Conservation (phyloP, 306 rosid species). For the Clitoria ternatea region DNA sequence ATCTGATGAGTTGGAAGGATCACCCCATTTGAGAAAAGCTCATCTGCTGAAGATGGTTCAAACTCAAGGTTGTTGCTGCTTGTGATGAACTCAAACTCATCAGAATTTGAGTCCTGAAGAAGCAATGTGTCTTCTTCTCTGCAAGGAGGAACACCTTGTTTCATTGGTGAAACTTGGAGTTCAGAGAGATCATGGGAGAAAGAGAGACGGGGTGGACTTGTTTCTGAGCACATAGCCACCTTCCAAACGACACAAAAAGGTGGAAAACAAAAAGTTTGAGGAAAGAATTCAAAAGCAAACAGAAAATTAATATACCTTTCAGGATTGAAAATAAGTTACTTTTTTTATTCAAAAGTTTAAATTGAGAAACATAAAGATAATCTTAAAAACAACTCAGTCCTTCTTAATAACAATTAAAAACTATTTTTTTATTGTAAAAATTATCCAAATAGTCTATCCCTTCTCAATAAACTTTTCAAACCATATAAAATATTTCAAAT, state of each 20-base stretch:
- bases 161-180: slow-evolving; percentile 21
- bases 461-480: too few relatives aligned
- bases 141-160: slow-evolving; percentile 23
- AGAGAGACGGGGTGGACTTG: slow-evolving; percentile 67
- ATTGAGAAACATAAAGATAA: slow-evolving; percentile 11
- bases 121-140: slow-evolving; percentile 44
- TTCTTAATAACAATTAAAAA: too few relatives aligned
- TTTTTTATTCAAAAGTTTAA: slow-evolving; percentile 37
- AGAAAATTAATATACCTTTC: background rate
- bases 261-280: background rate
- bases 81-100: slow-evolving; percentile 74
- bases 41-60: slow-evolving; percentile 75
- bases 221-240: slow-evolving; percentile 59
- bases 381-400: too few relatives aligned
- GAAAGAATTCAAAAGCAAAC: slow-evolving; percentile 15
- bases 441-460: too few relatives aligned
- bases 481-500: too few relatives aligned
- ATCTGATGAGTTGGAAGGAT: slow-evolving; percentile 63
- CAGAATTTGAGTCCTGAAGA: slow-evolving; percentile 58
- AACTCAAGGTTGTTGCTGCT: slow-evolving; percentile 29
- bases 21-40: slow-evolving; percentile 77
- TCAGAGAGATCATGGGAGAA: slow-evolving; percentile 54
- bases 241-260: background rate
- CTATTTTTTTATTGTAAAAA: too few relatives aligned
- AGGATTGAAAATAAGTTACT: slow-evolving; percentile 25